phyloP scores from a whole-genome alignment of 179 eudicot genomes.

The Gypsophila paniculata region DNA sequence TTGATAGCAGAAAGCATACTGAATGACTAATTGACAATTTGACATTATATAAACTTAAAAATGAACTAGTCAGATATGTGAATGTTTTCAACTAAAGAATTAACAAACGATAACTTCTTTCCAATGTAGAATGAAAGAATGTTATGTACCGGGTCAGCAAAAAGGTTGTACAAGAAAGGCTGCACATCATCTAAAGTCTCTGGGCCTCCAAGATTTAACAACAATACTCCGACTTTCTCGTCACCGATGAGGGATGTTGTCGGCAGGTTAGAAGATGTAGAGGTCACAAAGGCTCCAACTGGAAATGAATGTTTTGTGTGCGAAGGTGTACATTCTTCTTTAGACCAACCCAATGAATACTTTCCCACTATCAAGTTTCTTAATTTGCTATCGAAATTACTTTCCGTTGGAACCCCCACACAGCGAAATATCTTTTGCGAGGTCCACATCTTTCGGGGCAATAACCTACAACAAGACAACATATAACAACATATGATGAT shows the following conservation, averaged over 20 bases:
- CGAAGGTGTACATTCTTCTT: constrained; percentile 33
- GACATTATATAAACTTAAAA: too few relatives aligned
- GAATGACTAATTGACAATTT: too few relatives aligned
- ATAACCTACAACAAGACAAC: constrained; percentile 35
- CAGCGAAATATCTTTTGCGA: constrained; percentile 38
- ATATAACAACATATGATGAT: background rate
- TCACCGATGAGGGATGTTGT: constrained; percentile 41
- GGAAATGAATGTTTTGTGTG: constrained; percentile 33
- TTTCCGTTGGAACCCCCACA: constrained; percentile 43
- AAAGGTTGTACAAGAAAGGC: constrained; percentile 92
- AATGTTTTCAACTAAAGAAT: background rate
- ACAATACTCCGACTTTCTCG: constrained; percentile 76
- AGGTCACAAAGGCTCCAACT: constrained; percentile 56
- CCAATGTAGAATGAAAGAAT: constrained; percentile 15
- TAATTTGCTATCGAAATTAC: constrained; percentile 24
- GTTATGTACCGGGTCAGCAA: constrained; percentile 86
- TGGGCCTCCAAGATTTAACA: constrained; percentile 99
- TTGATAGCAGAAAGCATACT: too few relatives aligned
- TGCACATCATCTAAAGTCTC: constrained; percentile 95
- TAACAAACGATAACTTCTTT: background rate
- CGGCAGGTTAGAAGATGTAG: constrained; percentile 42
- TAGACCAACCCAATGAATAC: constrained; percentile 34
- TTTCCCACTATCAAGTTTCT: constrained; percentile 35
- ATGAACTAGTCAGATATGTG: background rate
- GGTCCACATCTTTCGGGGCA: constrained; percentile 43